phyloP scores from a whole-genome alignment of 2,329 filamentous ascomycete genomes.

The Ceratocystis albifundus region DNA sequence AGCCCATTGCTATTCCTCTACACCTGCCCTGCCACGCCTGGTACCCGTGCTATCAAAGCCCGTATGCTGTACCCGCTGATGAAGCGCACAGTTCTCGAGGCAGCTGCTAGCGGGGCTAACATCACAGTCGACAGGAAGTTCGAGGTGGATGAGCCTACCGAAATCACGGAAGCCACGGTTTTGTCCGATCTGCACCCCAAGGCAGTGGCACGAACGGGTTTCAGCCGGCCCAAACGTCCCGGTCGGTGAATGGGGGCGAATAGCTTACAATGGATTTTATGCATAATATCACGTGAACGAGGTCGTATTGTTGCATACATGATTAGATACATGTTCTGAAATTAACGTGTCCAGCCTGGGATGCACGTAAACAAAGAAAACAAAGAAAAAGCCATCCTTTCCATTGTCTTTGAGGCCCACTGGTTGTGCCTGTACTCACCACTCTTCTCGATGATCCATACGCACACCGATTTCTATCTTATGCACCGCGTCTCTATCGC shows the following conservation, averaged over 20 bases:
- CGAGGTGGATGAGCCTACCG: conserved; percentile 54
- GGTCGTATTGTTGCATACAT: no score
- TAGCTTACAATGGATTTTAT: background rate
- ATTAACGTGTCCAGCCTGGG: background rate
- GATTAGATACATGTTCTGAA: background rate
- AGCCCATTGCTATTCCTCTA: conserved; percentile 67
- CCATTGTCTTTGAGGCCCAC: background rate
- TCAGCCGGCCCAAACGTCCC: conserved; percentile 68
- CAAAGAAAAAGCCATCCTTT: background rate
- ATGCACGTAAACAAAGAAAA: background rate
- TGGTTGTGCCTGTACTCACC: background rate
- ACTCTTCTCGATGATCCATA: background rate
- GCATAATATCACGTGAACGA: background rate
- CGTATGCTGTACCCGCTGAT: conserved; percentile 73
- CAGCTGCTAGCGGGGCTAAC: conserved; percentile 54
- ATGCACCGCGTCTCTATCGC: background rate
- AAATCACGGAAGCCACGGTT: conserved; percentile 57
- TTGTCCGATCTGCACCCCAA: conserved; percentile 57
- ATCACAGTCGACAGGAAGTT: conserved; percentile 59
- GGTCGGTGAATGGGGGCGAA: conserved; percentile 40
- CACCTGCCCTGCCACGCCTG: conserved; percentile 58
- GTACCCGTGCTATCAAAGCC: conserved; percentile 62
- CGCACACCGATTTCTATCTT: background rate
- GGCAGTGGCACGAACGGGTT: conserved; percentile 53
- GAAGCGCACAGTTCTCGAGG: conserved; percentile 53